These are phyloP conservation scores for Diplodia scrobiculata DNA, from an alignment of 2,329 filamentous ascomycete genomes.

Conservation along the genomic window DNA sequence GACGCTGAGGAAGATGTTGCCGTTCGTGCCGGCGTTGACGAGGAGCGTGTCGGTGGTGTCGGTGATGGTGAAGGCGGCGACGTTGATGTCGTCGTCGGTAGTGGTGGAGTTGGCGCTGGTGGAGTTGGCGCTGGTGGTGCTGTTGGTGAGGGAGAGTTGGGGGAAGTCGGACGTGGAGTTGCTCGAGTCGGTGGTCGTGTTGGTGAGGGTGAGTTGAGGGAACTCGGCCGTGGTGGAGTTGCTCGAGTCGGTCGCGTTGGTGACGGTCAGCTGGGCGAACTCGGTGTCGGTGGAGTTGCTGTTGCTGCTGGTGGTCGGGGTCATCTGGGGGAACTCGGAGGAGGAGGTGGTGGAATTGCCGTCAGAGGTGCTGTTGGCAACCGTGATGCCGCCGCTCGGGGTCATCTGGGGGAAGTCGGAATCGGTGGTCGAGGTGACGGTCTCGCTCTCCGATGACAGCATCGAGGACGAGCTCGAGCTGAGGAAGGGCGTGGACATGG, in stretches of 20 bases:
- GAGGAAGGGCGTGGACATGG: background rate
- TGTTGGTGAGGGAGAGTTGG: background rate
- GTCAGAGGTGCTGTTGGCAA: background rate
- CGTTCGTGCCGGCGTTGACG: constrained; percentile 5
- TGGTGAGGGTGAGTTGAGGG: background rate
- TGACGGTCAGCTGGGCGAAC: background rate
- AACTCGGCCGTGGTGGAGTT: background rate
- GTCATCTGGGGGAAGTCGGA: constrained; percentile 5
- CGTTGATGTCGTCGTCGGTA: background rate
- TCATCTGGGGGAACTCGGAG: background rate
- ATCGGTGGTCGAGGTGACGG: background rate
- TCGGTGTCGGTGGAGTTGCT: background rate
- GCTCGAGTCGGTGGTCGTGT: background rate
- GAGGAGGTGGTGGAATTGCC: background rate
- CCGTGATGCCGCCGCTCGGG: background rate
- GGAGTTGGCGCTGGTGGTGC: background rate
- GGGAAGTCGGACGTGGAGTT: background rate
- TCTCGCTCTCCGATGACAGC: background rate
- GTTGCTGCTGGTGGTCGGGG: background rate
- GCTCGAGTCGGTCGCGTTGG: background rate
- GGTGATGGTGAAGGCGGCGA: background rate
- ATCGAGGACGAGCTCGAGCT: too few relatives aligned
- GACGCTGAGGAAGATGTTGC: constrained; percentile 19
- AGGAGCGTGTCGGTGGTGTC: constrained; percentile 8
- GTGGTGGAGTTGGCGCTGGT: background rate